phyloP scores from a whole-genome alignment of 176 grass and related monocot species.

The Triticum timopheevii region DNA sequence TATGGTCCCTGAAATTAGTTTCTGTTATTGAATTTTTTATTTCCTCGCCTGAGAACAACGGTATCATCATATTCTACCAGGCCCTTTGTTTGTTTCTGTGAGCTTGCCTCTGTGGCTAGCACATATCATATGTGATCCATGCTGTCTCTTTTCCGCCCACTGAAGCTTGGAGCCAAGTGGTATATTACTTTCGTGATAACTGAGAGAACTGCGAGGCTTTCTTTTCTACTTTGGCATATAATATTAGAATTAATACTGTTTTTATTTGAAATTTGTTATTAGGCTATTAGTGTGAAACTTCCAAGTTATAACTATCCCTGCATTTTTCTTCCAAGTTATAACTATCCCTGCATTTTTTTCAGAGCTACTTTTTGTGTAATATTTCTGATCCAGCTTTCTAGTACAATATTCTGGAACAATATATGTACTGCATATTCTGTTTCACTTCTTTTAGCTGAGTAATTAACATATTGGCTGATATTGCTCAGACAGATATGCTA shows the following conservation, averaged over 20 bases:
- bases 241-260: not conserved
- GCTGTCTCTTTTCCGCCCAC: not conserved
- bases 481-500: not conserved
- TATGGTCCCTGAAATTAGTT: not conserved
- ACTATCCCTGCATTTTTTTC: not conserved
- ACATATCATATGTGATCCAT: slow-evolving; percentile 4
- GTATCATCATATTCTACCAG: not conserved
- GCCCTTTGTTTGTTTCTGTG: not conserved
- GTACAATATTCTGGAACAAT: slow-evolving; percentile 15
- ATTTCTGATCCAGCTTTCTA: slow-evolving; percentile 8
- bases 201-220: slow-evolving; percentile 12
- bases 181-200: slow-evolving; percentile 7
- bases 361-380: not conserved
- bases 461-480: slow-evolving; percentile 11
- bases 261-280: slow-evolving; percentile 11
- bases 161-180: slow-evolving; percentile 7
- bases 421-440: not conserved
- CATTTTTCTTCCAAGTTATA: slow-evolving; percentile 1
- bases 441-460: slow-evolving; percentile 11
- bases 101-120: not conserved
- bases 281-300: not conserved
- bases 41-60: not conserved
- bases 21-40: slow-evolving; percentile 4
- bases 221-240: slow-evolving; percentile 19
- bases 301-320: not conserved